A percentile compares a stretch with the other conserved stretches of the same genome.
These are phyloP conservation scores for Hypoxylon sp. DNA, from an alignment of 2,329 filamentous ascomycete species.

Conservation along the genomic window DNA sequence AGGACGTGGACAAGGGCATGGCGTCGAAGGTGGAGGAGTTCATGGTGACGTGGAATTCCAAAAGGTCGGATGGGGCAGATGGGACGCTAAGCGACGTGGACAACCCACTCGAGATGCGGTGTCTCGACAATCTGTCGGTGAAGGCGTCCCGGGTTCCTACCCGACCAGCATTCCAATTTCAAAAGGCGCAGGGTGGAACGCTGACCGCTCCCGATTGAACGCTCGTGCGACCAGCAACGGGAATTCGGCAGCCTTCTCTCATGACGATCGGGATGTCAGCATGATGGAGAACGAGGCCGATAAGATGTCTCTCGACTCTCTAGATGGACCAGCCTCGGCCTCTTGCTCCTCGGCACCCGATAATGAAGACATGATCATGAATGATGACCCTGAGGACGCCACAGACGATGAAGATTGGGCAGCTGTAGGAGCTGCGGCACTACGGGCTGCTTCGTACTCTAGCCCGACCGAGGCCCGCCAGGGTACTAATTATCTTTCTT, in stretches of 20 bases:
- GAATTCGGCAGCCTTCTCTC: conserved; percentile 82
- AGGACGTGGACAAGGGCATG: conserved; percentile 73
- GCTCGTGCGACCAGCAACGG: conserved; percentile 73
- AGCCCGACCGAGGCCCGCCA: conserved; percentile 70
- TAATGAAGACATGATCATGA: conserved; percentile 75
- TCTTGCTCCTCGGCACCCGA: conserved; percentile 83
- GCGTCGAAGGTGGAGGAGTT: conserved; percentile 71
- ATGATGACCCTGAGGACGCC: conserved; percentile 84
- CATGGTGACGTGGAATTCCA: conserved; percentile 86
- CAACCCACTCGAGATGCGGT: conserved; percentile 65
- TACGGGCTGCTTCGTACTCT: conserved; percentile 78
- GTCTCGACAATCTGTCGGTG: conserved; percentile 60
- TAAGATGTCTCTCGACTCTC: conserved; percentile 88
- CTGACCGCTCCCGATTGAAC: conserved; percentile 65
- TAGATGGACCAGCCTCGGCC: conserved; percentile 77
- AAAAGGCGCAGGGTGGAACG: conserved; percentile 60
- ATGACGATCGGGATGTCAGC: conserved; percentile 75
- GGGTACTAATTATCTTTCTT: conserved; percentile 63
- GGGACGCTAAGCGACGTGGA: conserved; percentile 86
- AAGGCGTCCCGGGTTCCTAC: conserved; percentile 61
- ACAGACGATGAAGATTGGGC: conserved; percentile 99
- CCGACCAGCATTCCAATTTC: conserved; percentile 71
- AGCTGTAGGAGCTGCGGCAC: conserved; percentile 85
- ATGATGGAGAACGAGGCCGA: conserved; percentile 90
- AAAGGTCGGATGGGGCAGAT: conserved; percentile 97